These are phyloP conservation scores for Phytophthora parvispora DNA, from an alignment of 352 stramenopile species.

Conservation along the genomic window DNA sequence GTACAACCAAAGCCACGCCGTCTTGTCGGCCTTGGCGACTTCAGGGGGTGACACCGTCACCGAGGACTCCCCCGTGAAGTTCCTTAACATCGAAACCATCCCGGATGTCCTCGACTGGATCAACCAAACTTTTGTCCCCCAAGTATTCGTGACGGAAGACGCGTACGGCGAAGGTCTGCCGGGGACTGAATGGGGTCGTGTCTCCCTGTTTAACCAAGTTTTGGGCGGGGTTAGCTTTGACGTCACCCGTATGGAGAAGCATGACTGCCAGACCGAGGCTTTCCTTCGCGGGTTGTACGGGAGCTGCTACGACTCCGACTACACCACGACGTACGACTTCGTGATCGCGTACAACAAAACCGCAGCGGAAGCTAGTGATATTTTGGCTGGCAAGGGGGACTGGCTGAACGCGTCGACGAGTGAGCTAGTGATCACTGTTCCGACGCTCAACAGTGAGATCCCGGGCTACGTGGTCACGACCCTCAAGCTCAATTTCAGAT, in stretches of 20 bases:
- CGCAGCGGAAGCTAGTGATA: neutral
- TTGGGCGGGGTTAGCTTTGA: conserved; percentile 43
- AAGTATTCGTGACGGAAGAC: conserved; percentile 49
- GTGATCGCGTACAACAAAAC: conserved; percentile 10
- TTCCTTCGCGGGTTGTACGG: conserved; percentile 40
- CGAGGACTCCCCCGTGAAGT: conserved; percentile 41
- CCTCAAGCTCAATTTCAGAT: neutral
- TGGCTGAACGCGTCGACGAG: conserved; percentile 14
- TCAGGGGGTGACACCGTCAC: conserved; percentile 53
- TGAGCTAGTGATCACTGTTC: conserved; percentile 38
- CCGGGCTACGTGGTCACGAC: neutral
- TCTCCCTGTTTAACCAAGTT: conserved; percentile 47
- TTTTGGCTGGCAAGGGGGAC: neutral
- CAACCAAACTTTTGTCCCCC: conserved; percentile 45
- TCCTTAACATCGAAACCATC: conserved; percentile 43
- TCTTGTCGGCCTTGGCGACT: conserved; percentile 34
- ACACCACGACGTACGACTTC: conserved; percentile 4
- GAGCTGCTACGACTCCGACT: conserved; percentile 37
- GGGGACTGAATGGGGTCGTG: conserved; percentile 27
- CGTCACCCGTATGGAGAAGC: conserved; percentile 5
- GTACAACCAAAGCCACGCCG: conserved; percentile 34
- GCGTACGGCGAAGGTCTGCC: conserved; percentile 37
- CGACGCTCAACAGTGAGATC: conserved; percentile 42
- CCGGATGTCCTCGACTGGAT: conserved; percentile 51
- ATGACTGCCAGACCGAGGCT: conserved; percentile 21